phyloP scores from a whole-genome alignment of 1,284 basidiomycete species.

The Ceratobasidium sp. region DNA sequence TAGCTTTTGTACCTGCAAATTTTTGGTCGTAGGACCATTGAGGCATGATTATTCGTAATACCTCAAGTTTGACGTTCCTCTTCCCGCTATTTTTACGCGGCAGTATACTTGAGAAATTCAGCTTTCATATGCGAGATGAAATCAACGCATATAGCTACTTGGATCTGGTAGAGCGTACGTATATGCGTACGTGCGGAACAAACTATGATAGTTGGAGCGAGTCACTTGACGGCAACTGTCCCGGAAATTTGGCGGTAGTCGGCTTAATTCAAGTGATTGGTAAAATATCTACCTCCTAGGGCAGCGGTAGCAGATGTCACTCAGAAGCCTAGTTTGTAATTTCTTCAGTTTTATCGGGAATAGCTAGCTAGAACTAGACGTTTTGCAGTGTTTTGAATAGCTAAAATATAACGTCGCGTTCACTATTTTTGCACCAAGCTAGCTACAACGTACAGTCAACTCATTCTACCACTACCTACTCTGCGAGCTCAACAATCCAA shows the following conservation, averaged over 20 bases:
- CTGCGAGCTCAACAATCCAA: constrained; percentile 43
- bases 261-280: no score
- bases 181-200: not conserved
- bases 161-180: not conserved
- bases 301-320: no score
- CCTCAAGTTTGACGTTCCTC: not conserved
- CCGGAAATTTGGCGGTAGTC: not conserved
- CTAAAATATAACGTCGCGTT: not conserved
- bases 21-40: constrained; percentile 1
- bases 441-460: not conserved
- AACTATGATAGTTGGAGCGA: not conserved
- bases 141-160: not conserved
- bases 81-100: not conserved
- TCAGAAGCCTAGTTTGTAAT: no score
- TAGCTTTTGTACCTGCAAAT: no score
- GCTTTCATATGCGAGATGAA: not conserved
- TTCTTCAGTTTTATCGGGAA: no score
- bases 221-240: not conserved
- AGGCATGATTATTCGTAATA: not conserved
- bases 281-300: no score
- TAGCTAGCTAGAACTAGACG: no score
- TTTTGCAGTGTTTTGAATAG: no score
- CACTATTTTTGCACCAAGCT: not conserved
- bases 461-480: constrained; percentile 9
- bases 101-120: not conserved